Conservation (phyloP, 106 monocot genomes). For the Posidonia australis region DNA sequence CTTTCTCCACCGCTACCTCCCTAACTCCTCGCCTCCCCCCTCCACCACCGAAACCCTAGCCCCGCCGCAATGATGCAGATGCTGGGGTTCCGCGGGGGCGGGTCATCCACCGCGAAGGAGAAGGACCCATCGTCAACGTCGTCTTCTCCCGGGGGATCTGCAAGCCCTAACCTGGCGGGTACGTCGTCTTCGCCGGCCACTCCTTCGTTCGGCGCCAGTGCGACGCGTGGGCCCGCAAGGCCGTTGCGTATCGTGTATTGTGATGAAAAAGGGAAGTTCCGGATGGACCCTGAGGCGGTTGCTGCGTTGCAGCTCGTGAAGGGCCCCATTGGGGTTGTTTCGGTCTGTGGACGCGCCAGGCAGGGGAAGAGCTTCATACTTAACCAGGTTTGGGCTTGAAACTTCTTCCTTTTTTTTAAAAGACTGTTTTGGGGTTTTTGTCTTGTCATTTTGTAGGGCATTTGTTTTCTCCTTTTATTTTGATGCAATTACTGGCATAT, state of each 20-base stretch:
- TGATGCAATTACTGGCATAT: no score
- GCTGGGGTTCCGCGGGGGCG: constrained; percentile 55
- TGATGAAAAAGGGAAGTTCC: constrained; percentile 53
- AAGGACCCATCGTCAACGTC: constrained; percentile 5
- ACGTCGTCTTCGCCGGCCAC: background rate
- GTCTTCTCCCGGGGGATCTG: constrained; percentile 2
- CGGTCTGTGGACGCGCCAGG: constrained; percentile 25
- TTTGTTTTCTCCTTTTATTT: no score
- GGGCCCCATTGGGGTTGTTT: constrained; percentile 25
- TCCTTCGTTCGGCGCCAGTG: background rate
- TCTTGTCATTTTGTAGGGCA: no score
- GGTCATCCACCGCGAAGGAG: constrained; percentile 2
- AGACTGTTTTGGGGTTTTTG: no score
- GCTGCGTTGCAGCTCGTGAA: constrained; percentile 69
- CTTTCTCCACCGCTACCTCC: background rate
- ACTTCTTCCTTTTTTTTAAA: no score
- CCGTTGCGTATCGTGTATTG: constrained; percentile 22
- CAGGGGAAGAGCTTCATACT: constrained; percentile 29
- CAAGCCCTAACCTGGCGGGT: constrained; percentile 1
- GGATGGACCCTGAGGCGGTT: constrained; percentile 93
- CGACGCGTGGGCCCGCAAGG: constrained; percentile 31
- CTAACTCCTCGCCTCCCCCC: background rate
- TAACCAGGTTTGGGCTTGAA: constrained; percentile 12
- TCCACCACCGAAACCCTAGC: constrained; percentile 1
- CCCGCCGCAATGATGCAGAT: constrained; percentile 50